Conservation (phyloP, 73 alveolate genomes). For the Paramecium pentaurelia region DNA sequence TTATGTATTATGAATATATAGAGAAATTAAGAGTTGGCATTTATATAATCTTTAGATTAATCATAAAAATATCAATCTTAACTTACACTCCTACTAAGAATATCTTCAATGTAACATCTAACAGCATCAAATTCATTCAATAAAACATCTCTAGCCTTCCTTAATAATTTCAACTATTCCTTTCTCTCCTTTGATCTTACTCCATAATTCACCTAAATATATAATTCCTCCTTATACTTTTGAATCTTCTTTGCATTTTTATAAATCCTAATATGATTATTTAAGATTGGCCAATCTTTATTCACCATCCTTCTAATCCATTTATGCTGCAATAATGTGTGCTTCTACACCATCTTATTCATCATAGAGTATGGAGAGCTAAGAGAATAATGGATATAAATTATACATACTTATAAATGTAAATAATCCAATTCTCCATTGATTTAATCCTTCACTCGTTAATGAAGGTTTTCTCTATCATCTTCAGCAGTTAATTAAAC, state of each 20-base stretch:
- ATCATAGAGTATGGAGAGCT: not conserved
- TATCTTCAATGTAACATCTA: not conserved
- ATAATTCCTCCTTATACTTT: not conserved
- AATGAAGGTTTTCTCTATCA: not conserved
- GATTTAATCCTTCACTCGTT: not conserved
- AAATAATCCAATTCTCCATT: not conserved
- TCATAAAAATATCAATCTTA: not conserved
- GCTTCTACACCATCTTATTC: not conserved
- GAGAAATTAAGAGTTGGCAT: not conserved
- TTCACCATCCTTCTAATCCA: not conserved
- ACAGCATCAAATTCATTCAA: constrained; percentile 3
- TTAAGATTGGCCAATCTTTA: not conserved
- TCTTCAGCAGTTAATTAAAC: not conserved
- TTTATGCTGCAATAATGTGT: not conserved
- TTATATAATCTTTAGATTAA: not conserved
- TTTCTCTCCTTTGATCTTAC: constrained; percentile 7
- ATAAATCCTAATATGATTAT: not conserved
- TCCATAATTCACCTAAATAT: not conserved
- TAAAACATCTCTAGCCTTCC: not conserved
- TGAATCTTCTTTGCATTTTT: not conserved
- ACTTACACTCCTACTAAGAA: not conserved
- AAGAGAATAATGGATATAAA: too few relatives aligned
- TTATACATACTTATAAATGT: not conserved
- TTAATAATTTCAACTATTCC: not conserved
- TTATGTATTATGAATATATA: not conserved